Conservation (phyloP, 148 eudicot genomes). For the Fagopyrum tataricum region DNA sequence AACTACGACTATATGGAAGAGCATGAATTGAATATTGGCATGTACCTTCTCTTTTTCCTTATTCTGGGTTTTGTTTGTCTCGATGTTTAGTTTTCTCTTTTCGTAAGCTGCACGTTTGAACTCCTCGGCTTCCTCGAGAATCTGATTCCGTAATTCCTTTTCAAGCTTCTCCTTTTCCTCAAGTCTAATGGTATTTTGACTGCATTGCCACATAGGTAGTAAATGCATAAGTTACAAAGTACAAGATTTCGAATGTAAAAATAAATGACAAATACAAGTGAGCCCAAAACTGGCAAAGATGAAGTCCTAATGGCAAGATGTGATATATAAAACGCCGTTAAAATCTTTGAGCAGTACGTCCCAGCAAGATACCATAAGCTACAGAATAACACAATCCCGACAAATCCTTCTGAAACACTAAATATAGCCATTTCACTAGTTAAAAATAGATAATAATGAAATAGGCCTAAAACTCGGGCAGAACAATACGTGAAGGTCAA, state of each 20-base stretch:
- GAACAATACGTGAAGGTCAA: neutral
- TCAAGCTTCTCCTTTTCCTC: conserved; percentile 90
- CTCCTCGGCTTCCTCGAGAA: conserved; percentile 84
- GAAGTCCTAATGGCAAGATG: neutral
- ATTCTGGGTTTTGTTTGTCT: conserved; percentile 71
- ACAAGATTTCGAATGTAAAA: neutral
- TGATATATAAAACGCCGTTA: neutral
- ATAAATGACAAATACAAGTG: neutral
- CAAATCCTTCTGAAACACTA: neutral
- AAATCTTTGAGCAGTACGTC: neutral
- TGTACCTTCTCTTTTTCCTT: conserved; percentile 85
- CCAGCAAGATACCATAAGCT: neutral
- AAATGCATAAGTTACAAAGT: conserved; percentile 1
- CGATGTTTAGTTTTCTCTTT: conserved; percentile 72
- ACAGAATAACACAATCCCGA: neutral
- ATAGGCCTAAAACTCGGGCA: neutral
- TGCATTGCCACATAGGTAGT: conserved; percentile 24
- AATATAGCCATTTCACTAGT: neutral
- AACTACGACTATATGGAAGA: neutral
- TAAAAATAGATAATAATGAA: neutral
- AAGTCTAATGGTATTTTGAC: conserved; percentile 67
- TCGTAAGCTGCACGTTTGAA: conserved; percentile 65
- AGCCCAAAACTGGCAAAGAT: neutral
- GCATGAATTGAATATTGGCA: neutral
- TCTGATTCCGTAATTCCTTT: conserved; percentile 81